Base-by-base conservation (phyloP, 352 stramenopile species). In the Globisporangium solare region DNA sequence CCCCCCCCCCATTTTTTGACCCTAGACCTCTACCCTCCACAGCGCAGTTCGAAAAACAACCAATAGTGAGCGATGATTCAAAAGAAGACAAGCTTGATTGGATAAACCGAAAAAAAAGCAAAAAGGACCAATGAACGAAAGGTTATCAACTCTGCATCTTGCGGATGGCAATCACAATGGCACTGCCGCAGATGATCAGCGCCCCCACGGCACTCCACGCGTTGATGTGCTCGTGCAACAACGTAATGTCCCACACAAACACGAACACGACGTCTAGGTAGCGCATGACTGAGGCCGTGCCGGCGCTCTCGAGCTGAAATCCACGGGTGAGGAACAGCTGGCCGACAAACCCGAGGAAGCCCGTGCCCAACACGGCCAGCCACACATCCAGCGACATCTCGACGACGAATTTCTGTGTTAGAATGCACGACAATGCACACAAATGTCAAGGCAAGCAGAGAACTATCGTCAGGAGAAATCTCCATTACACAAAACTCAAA, bases 251-350 rank as follows among this genome's bases (percentile, higher is more conserved):
- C 67, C 70, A 82, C 3, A 79, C 48, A 39, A 82, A 79, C 20
- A 76, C 65, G 49, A 78, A 77, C 12, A 67, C 69, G 22, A 79
- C 60, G 51, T 78, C 61, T 11, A 78, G 51, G 48, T 79, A 71
- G 20, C 61, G 62, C 64, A 79, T 75, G 43, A 78, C 64, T 15
- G 70, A 72, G 2, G 73, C 73, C 14, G 72, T 64, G 47, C 68
- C 73, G 17, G 67, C 59, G 40, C 66, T 71, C 39, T 78, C 73
- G 22, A 74, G 50, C 62, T 83, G 65, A 53, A 79, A 73, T 24
- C 72, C 72, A 15, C 71, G 66, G 22, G 72, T 73, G 58, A 82
- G 66, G 39, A 64, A 74, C 43, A 76, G 58, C 58, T 82, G 72
- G 0, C 63, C 62, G 20, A 82, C 5, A 49, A 79, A 82, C 0